Conservation (phyloP, 331 rosid genomes). For the Arachis monticola region DNA sequence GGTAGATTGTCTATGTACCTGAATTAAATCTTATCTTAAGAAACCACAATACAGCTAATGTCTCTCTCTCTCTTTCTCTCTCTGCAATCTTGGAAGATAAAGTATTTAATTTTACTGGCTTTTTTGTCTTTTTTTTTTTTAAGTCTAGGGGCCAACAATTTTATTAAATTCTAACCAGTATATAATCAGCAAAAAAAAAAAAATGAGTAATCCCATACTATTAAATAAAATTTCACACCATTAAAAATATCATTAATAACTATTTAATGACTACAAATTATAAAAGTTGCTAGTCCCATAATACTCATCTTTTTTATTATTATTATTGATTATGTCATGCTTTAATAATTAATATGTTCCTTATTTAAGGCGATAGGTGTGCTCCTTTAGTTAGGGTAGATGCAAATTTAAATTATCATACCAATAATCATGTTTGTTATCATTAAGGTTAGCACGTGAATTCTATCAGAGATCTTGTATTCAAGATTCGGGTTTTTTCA, state of each 20-base stretch:
- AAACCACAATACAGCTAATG: background rate
- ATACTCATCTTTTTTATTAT: no score
- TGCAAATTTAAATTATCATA: conserved; percentile 35
- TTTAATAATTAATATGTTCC: background rate
- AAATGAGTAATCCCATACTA: no score
- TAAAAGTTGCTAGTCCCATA: no score
- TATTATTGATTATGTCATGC: background rate
- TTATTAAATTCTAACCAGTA: no score
- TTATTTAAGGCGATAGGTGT: conserved; percentile 31
- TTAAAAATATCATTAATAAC: no score
- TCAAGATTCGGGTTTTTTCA: background rate
- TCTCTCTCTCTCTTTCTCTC: background rate
- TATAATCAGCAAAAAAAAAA: no score
- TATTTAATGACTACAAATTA: no score
- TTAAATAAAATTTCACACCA: no score
- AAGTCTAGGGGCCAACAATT: no score
- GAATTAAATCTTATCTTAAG: conserved; percentile 28
- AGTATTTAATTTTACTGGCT: background rate
- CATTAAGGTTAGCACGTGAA: conserved; percentile 31
- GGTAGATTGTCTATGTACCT: conserved; percentile 21
- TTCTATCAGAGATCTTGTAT: background rate
- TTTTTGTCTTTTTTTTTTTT: no score
- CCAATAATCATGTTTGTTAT: conserved; percentile 9
- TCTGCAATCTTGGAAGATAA: background rate
- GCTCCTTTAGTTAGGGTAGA: conserved; percentile 31